phyloP scores from a whole-genome alignment of 2,329 filamentous ascomycete genomes.

The Fusarium chaquense region DNA sequence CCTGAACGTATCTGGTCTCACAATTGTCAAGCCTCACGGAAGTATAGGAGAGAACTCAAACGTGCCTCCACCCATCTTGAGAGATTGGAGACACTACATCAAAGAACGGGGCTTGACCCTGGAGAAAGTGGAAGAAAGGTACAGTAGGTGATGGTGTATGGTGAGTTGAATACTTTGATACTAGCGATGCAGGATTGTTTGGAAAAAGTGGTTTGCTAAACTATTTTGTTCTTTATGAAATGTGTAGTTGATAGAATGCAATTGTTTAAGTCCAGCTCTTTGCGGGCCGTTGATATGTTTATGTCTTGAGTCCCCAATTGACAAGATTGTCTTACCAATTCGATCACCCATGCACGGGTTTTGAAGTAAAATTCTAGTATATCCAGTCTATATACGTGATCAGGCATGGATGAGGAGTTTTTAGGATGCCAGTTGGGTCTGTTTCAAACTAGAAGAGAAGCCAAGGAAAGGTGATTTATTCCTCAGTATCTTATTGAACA shows the following conservation, averaged over 20 bases:
- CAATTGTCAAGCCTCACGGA: neutral
- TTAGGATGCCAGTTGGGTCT: too few relatives aligned
- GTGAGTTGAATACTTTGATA: neutral
- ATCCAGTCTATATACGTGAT: neutral
- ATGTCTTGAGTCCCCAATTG: neutral
- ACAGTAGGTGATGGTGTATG: neutral
- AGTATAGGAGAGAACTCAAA: neutral
- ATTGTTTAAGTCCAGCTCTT: neutral
- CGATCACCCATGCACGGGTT: neutral
- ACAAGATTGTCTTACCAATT: neutral
- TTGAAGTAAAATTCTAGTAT: neutral
- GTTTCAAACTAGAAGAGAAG: neutral
- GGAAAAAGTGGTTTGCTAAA: neutral
- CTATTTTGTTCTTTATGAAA: neutral
- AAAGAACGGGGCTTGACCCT: slow-evolving; percentile 16
- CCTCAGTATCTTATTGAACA: neutral
- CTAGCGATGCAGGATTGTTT: neutral
- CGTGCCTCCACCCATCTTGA: neutral
- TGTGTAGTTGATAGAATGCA: neutral
- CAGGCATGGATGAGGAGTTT: neutral
- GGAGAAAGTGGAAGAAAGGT: slow-evolving; percentile 26
- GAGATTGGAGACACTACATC: neutral
- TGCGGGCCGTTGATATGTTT: neutral
- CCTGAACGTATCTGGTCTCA: neutral
- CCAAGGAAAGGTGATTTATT: neutral